Evolutionary conservation across 805 yeast species (phyloP), one percentile per base, ranked within the genome.

Genomic region (Candida incommunis): DNA sequence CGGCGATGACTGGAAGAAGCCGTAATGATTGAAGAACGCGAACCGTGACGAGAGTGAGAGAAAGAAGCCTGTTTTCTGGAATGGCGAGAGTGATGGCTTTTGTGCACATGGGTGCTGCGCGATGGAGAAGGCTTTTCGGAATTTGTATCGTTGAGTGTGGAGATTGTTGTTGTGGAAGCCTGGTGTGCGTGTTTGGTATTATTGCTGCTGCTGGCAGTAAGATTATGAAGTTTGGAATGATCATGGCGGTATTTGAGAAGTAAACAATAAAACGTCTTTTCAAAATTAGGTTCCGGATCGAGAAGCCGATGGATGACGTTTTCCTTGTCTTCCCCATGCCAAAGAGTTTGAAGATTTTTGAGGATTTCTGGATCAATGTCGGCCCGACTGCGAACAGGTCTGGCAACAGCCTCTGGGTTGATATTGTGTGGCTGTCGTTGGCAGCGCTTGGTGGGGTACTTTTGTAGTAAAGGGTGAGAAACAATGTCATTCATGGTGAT

Each of bases 231-330:
- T 22, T 52, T 51, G 42, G 65, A 55, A 53, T 82, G 90, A 46
- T 81, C 87, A 50, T 74, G 75, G 50, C 92, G 70, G 61, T 85
- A 86, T 51, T 82, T 75, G 67, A 77, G 66, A 50, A 85, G 66
- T 40, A 86, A 63, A 51, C 82, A 82, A 63, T 85, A 85, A 54
- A 85, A 80, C 41, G 85, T 78, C 67, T 85, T 85, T 54, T 85
- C 95, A 0, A 87, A 72, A 54, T 77, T 80, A 22, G 80, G 75
- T 22, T 70, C 74, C 1, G 72, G 65, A 7, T 76, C 69, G 40
- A 73, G 56, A 41, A 86, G 66, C 50, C 74, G 72, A 7, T 67
- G 60, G 23, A 75, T 60, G 22, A 86, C 74, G 7, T 68, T 65
- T 3, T 69, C 61, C 44, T 72, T 71, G 41, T 72, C 70, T 50